Percentiles rank a stretch among this genome's conserved stretches.
Evolutionary conservation across 768 basidiomycete genomes (phyloP).

Genomic region (Auricularia sp.): DNA sequence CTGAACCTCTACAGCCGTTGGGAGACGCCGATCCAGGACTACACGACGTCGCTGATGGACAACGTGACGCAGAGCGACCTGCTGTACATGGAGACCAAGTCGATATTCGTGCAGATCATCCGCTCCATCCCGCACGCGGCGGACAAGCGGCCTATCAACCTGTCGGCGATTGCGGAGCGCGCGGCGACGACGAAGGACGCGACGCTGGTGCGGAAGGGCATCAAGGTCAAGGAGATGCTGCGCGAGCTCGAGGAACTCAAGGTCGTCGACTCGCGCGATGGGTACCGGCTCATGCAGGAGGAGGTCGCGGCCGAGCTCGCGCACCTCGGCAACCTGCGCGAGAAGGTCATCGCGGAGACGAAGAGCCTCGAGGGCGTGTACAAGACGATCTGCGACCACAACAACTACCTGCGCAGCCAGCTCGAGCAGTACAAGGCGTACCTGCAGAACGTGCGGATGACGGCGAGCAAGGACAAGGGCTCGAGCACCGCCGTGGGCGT

Average conservation of each 20-base stretch:
- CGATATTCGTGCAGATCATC: constrained; percentile 94
- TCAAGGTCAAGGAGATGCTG: constrained; percentile 99
- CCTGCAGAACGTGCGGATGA: constrained; percentile 91
- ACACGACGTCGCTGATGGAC: constrained; percentile 93
- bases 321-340: constrained; percentile 90
- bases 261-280: constrained; percentile 72
- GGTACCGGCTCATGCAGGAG: constrained; percentile 92
- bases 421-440: constrained; percentile 99
- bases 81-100: constrained; percentile 99
- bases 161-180: constrained; percentile 79
- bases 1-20: constrained; percentile 90
- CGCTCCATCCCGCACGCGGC: constrained; percentile 82
- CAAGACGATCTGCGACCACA: constrained; percentile 99
- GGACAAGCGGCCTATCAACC: constrained; percentile 82
- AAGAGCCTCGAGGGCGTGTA: constrained; percentile 92
- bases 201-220: constrained; percentile 87
- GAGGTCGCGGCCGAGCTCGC: constrained; percentile 92
- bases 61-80: constrained; percentile 96
- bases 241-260: constrained; percentile 88
- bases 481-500: constrained; percentile 85
- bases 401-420: constrained; percentile 91
- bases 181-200: constrained; percentile 98
- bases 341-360: constrained; percentile 90
- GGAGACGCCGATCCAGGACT: constrained; percentile 98
- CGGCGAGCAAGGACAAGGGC: constrained; percentile 81